Evolutionary conservation across 2,329 filamentous ascomycete genomes (phyloP), one percentile per base, ranked within the genome.

Genomic region (Xylaria sp.): DNA sequence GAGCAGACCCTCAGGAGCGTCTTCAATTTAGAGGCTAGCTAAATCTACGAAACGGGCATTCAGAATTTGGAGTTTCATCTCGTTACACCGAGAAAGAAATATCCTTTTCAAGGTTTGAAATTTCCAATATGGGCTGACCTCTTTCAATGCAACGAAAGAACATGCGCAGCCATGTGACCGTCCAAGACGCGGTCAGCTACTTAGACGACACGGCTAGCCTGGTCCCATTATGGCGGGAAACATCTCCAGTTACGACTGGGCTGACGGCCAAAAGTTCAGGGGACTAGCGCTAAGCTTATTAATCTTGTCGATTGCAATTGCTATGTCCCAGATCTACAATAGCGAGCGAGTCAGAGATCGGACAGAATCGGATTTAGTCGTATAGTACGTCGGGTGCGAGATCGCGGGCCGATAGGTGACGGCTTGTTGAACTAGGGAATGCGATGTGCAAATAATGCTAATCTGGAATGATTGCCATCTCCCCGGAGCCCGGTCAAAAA

Each of bases 181-280:
- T 53, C 61, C 20, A 33, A 48, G 28, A 42, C 51, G 28, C 51
- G 20, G n/a, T 40, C 53, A 66, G 63, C 53, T 54, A 28, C 28
- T 28, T 28, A 42, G 56, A 58, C 20, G 65, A 46, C 51, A 62
- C 33, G 57, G 15, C 36, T 17, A 65, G 58, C 54, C 65, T 59
- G 69, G 69, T 71, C 66, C 69, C 66, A 59, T 44, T 44, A 36
- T 48, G 31, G 57, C 44, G 63, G 66, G 59, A 66, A 62, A 56
- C 59, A 49, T 51, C 42, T 26, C 44, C 49, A 56, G 57, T n/a
- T 44, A 51, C 46, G 38, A 42, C 28, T 38, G 38, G 42, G 42
- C 31, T 54, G 28, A 40, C 46, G 46, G 28, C 4, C 36, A 42
- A 20, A 49, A 20, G 57, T 54, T 51, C 53, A 51, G 31, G 57